phyloP scores from a whole-genome alignment of 2,329 filamentous ascomycete genomes.

The Fusarium subglutinans region DNA sequence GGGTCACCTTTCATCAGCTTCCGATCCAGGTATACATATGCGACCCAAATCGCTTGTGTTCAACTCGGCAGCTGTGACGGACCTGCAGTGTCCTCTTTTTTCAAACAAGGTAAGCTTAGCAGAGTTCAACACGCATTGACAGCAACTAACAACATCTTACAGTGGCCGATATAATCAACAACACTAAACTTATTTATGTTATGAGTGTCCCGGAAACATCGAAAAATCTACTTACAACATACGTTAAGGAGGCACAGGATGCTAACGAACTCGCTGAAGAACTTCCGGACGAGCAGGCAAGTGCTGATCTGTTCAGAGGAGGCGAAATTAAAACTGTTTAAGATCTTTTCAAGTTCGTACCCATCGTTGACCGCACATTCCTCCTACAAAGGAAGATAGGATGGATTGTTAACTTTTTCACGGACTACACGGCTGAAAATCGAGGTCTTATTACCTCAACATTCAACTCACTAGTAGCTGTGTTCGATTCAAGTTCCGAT shows the following conservation, averaged over 20 bases:
- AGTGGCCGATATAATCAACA: not conserved
- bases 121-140: fast-evolving
- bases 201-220: not conserved
- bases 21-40: not conserved
- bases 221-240: not conserved
- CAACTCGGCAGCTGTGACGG: not conserved
- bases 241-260: not conserved
- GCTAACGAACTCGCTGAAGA: not conserved
- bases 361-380: not conserved
- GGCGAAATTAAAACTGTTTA: not conserved
- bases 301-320: not conserved
- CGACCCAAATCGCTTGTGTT: not conserved
- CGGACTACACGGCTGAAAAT: not conserved
- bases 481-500: not conserved
- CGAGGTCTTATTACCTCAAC: not conserved
- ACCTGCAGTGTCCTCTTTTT: not conserved
- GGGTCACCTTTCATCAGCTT: not conserved
- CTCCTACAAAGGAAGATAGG: not conserved
- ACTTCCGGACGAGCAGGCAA: not conserved
- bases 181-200: not conserved
- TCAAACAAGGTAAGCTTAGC: not conserved
- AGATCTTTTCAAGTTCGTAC: not conserved
- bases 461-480: not conserved
- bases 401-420: not conserved
- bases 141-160: not conserved